Conservation (phyloP, 2,329 filamentous ascomycete genomes). For the Saccharata proteae region DNA sequence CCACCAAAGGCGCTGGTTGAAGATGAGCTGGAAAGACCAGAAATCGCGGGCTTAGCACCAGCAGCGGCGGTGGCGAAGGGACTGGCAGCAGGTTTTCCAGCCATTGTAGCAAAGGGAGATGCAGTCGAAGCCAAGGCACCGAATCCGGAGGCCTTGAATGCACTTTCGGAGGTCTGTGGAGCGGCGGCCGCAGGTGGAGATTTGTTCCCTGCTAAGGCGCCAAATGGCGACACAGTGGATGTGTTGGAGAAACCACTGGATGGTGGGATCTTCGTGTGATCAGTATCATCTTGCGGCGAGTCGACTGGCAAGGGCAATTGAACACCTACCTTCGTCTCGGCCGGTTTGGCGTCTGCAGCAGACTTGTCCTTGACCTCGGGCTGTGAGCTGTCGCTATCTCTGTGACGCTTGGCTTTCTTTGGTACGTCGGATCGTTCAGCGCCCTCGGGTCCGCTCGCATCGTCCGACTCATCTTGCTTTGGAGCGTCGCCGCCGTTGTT, state of each 20-base stretch:
- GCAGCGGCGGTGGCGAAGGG: slow-evolving; percentile 18
- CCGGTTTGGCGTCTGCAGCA: slow-evolving; percentile 9
- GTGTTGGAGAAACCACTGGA: slow-evolving; percentile 33
- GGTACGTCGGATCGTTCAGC: slow-evolving; percentile 10
- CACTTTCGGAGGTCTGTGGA: slow-evolving; percentile 29
- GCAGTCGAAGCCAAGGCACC: slow-evolving; percentile 28
- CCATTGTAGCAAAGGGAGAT: slow-evolving; percentile 25
- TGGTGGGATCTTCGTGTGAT: slow-evolving; percentile 19
- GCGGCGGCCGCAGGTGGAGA: slow-evolving; percentile 13
- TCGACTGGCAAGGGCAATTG: slow-evolving; percentile 1
- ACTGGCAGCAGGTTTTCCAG: slow-evolving; percentile 18
- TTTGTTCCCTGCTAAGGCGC: slow-evolving; percentile 27
- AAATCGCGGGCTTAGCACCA: slow-evolving; percentile 13
- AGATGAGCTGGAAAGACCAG: slow-evolving; percentile 7
- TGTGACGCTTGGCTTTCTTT: slow-evolving; percentile 24
- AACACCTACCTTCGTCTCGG: slow-evolving; percentile 15
- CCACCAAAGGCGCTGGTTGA: slow-evolving; percentile 25
- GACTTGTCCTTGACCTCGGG: slow-evolving; percentile 9
- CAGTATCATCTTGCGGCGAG: slow-evolving; percentile 9
- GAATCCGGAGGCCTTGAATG: slow-evolving; percentile 41
- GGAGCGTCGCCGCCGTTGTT: slow-evolving; percentile 4
- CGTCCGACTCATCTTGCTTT: not conserved
- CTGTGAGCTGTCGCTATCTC: slow-evolving; percentile 20
- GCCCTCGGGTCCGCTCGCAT: slow-evolving; percentile 11
- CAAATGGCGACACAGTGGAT: slow-evolving; percentile 36